Evolutionary conservation across 176 grass and related monocot species (phyloP).

Genomic region (Oryza meridionalis): DNA sequence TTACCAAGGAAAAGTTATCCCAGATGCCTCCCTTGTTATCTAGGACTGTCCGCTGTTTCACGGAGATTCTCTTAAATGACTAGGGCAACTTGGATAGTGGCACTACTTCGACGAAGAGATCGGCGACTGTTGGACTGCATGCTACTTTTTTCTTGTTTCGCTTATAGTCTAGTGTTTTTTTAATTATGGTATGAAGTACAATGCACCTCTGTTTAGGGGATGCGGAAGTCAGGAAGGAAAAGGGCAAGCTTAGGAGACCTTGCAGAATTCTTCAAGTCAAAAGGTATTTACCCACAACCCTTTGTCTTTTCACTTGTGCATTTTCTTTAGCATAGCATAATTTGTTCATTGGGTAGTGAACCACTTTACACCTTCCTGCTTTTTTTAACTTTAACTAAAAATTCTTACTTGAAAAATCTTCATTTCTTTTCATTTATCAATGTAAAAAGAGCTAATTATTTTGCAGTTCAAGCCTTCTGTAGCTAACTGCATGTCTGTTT

Average conservation of each 20-base stretch:
- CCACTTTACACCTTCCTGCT: slow-evolving; percentile 4
- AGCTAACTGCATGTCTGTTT: slow-evolving; percentile 39
- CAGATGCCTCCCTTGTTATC: not conserved
- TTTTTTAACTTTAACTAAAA: not conserved
- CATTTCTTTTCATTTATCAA: not conserved
- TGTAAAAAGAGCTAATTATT: not conserved
- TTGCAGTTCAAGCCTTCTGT: slow-evolving; percentile 29
- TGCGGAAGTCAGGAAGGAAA: slow-evolving; percentile 47
- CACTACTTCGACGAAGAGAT: not conserved
- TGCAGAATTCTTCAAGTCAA: slow-evolving; percentile 75
- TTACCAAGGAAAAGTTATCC: not conserved
- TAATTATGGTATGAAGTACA: slow-evolving; percentile 3
- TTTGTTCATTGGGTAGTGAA: slow-evolving; percentile 10
- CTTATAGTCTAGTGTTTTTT: not conserved
- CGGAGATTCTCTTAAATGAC: not conserved
- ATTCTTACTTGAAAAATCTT: slow-evolving; percentile 3
- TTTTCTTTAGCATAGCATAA: slow-evolving; percentile 2
- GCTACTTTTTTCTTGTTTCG: not conserved
- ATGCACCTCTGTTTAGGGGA: slow-evolving; percentile 44
- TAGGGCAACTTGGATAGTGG: not conserved
- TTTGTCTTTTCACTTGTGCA: slow-evolving; percentile 9
- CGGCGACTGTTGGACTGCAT: not conserved
- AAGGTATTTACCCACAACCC: slow-evolving; percentile 47
- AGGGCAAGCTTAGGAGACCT: slow-evolving; percentile 54
- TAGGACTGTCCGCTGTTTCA: not conserved